A percentile compares a stretch with the other conserved stretches of the same genome.
Conservation (phyloP, 345 rosid genomes). For the Aquilaria malaccensis region DNA sequence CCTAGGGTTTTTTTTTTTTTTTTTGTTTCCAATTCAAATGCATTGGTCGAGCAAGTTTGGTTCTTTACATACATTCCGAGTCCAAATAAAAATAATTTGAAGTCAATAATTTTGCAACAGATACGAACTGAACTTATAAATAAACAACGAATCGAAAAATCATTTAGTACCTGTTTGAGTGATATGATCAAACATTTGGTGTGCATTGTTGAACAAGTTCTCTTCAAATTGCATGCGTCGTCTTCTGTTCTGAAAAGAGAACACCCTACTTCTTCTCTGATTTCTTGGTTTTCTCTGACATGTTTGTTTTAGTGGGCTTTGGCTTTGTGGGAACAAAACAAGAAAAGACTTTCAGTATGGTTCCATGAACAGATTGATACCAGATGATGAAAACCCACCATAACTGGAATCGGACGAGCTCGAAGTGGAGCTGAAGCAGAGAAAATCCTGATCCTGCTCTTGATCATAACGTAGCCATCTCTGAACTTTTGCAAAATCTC, state of each 20-base stretch:
- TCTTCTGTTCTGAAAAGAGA: conserved; percentile 17
- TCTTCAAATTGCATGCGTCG: conserved; percentile 20
- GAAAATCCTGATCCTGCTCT: conserved; percentile 34
- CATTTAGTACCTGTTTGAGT: too few relatives aligned
- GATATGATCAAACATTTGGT: too few relatives aligned
- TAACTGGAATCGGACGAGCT: conserved; percentile 73
- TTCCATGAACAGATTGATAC: conserved; percentile 40
- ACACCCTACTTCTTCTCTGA: conserved; percentile 7
- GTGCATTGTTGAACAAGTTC: conserved; percentile 14
- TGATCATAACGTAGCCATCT: conserved; percentile 19
- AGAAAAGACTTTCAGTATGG: conserved; percentile 26
- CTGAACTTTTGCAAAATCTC: conserved; percentile 13
- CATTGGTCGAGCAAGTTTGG: too few relatives aligned
- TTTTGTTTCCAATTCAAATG: too few relatives aligned
- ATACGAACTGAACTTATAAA: too few relatives aligned
- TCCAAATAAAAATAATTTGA: too few relatives aligned
- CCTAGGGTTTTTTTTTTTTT: too few relatives aligned
- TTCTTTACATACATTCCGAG: too few relatives aligned
- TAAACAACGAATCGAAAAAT: too few relatives aligned
- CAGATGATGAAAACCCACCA: conserved; percentile 65
- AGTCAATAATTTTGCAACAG: too few relatives aligned
- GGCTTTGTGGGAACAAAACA: conserved; percentile 26
- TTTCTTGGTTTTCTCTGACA: conserved; percentile 24
- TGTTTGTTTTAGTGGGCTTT: conserved; percentile 32
- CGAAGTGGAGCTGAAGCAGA: conserved; percentile 52